phyloP scores from a whole-genome alignment of 805 yeast species.

The Babjeviella inositovora region DNA sequence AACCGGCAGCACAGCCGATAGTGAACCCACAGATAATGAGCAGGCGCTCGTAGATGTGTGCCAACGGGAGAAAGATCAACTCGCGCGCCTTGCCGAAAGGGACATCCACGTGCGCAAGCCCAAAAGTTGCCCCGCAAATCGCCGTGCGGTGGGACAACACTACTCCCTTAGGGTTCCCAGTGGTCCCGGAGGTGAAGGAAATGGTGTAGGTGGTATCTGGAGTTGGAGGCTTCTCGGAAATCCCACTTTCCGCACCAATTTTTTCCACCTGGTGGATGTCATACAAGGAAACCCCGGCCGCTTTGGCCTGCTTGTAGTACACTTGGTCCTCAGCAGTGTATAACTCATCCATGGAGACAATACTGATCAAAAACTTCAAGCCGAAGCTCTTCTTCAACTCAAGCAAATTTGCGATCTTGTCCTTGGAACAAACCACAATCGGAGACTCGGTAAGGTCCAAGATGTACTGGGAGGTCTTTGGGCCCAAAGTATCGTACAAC shows the following conservation, averaged over 20 bases:
- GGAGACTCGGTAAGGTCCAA: slow-evolving; percentile 48
- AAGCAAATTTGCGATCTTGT: slow-evolving; percentile 30
- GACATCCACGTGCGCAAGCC: slow-evolving; percentile 28
- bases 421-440: slow-evolving; percentile 34
- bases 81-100: slow-evolving; percentile 22
- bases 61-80: slow-evolving; percentile 17
- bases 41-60: slow-evolving; percentile 17
- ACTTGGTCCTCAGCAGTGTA: slow-evolving; percentile 12
- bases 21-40: slow-evolving; percentile 23
- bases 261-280: slow-evolving; percentile 21
- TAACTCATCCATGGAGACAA: slow-evolving; percentile 40
- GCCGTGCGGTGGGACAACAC: slow-evolving; percentile 40
- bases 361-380: slow-evolving; percentile 24
- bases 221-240: slow-evolving; percentile 23
- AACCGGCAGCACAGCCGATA: slow-evolving; percentile 34
- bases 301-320: slow-evolving; percentile 8
- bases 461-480: slow-evolving; percentile 47
- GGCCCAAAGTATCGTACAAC: slow-evolving; percentile 40
- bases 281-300: slow-evolving; percentile 15
- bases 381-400: slow-evolving; percentile 18
- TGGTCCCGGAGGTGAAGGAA: slow-evolving; percentile 64
- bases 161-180: slow-evolving; percentile 66
- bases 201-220: slow-evolving; percentile 42
- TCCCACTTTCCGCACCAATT: slow-evolving; percentile 18
- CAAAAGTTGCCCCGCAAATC: slow-evolving; percentile 21